Conservation (phyloP, 2,329 filamentous ascomycete species). For the Nemania diffusa region DNA sequence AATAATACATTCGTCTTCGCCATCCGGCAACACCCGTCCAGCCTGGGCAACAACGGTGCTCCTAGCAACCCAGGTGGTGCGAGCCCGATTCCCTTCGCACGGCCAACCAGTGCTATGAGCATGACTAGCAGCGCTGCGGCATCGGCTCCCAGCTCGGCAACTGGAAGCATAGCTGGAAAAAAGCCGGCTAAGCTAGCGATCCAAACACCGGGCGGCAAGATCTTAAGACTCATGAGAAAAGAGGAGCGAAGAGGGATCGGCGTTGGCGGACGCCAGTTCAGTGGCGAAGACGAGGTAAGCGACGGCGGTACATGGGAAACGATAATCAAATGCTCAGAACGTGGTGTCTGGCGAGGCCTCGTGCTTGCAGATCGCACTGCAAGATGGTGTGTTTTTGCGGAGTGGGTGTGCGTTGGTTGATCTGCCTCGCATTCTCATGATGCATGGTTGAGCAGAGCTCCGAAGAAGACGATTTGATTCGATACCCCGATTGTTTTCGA, state of each 20-base stretch:
- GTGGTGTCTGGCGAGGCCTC: slow-evolving; percentile 81
- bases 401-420: slow-evolving; percentile 73
- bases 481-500: slow-evolving; percentile 5
- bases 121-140: slow-evolving; percentile 68
- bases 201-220: slow-evolving; percentile 93
- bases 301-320: slow-evolving; percentile 87
- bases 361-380: slow-evolving; percentile 86
- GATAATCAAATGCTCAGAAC: slow-evolving; percentile 88
- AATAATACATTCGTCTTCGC: slow-evolving; percentile 99
- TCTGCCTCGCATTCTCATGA: slow-evolving; percentile 1
- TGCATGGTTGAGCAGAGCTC: not conserved
- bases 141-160: slow-evolving; percentile 66
- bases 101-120: slow-evolving; percentile 72
- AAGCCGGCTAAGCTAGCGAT: slow-evolving; percentile 97
- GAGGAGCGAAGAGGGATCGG: slow-evolving; percentile 66
- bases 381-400: slow-evolving; percentile 91
- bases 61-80: slow-evolving; percentile 59
- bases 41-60: slow-evolving; percentile 47
- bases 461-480: slow-evolving; percentile 2
- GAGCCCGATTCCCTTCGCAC: slow-evolving; percentile 70
- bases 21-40: slow-evolving; percentile 88
- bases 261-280: slow-evolving; percentile 56
- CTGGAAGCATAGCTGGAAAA: slow-evolving; percentile 64
- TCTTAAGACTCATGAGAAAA: slow-evolving; percentile 86
- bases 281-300: slow-evolving; percentile 66